Evolutionary conservation across 257 asterid genomes (phyloP).

Genomic region (Euphrasia confusa): DNA sequence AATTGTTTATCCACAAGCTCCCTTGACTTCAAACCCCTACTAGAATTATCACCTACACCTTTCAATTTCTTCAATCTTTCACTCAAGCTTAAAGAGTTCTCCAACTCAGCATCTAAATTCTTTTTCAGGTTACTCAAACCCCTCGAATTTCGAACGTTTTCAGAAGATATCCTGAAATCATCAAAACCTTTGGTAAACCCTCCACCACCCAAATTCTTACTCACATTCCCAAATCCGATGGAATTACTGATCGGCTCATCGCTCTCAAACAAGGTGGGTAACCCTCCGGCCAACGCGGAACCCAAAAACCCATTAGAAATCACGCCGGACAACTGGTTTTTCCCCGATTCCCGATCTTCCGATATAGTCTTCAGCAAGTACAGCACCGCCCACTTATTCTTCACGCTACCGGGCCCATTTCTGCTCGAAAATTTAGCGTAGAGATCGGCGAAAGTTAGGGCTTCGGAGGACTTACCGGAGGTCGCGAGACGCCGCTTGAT

Average conservation of each 20-base stretch:
- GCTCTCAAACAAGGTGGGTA: conserved; percentile 50
- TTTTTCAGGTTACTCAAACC: conserved; percentile 20
- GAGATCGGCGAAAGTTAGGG: conserved; percentile 81
- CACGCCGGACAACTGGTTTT: conserved; percentile 32
- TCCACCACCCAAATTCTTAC: conserved; percentile 31
- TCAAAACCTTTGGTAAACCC: conserved; percentile 27
- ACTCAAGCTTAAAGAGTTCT: conserved; percentile 27
- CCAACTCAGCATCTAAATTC: conserved; percentile 14
- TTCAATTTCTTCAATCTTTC: conserved; percentile 39
- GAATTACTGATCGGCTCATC: conserved; percentile 28
- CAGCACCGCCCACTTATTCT: conserved; percentile 85
- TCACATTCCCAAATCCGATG: conserved; percentile 30
- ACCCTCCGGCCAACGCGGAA: conserved; percentile 67
- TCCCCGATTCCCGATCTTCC: conserved; percentile 55
- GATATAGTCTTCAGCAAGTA: conserved; percentile 87
- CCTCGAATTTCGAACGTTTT: background rate
- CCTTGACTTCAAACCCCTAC: conserved; percentile 35
- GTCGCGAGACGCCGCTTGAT: conserved; percentile 88
- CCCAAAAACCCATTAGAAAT: conserved; percentile 48
- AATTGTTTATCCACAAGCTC: conserved; percentile 47
- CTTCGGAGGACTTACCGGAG: conserved; percentile 91
- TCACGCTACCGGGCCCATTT: conserved; percentile 73
- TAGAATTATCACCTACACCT: conserved; percentile 36
- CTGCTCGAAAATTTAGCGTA: conserved; percentile 58
- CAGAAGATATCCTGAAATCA: conserved; percentile 17